Evolutionary conservation across 2,329 filamentous ascomycete genomes (phyloP), one percentile per base, ranked within the genome.

Genomic region (Fusarium chuoi): DNA sequence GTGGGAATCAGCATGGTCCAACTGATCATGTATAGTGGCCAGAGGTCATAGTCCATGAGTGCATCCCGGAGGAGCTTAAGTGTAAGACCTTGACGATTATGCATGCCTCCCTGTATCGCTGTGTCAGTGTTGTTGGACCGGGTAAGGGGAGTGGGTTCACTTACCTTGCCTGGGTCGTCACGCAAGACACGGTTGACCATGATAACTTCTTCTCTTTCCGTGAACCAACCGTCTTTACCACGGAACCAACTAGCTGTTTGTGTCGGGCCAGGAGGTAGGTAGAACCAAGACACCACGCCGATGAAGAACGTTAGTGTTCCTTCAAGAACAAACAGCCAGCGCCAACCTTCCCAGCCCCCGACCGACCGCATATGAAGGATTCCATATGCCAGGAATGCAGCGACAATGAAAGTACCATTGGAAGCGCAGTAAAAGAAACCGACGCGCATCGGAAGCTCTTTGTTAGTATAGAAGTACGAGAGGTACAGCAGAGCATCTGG

Each of bases 401-500:
- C 46, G 5, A 70, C n/a, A 22, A 60, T 66, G 3, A 57, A 41
- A 9, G 62, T 59, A 12, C 57, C 48, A 8, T 73, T 55, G 1
- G 62, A 73, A 12, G 52, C 46, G 14, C 88, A 87, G 91, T 92
- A 94, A 80, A 93, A 93, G 82, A 87, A 93, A 59, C 88, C 88
- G 24, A 94, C 82, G 0, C 92, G 86, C 49, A 88, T 86, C 0
- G 91, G 90, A 4, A 94, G 84, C 79, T 73, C 64, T 24, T 58
- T 60, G 15, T 48, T 52, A 1, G 57, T 93, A 80, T 93, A 94
- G 81, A 91, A 94, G 79, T 93, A 94, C 14, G 87, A 89, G 2
- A 93, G 83, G 76, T 92, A 93, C 0, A 91, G 82, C 51, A 91
- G 87, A 5, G 59, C 61, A 57, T 73, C 72, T 2, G 67, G 72